These are phyloP conservation scores for Scheffersomyces titani DNA, from an alignment of 1,139 yeast genomes.

Conservation along the genomic window DNA sequence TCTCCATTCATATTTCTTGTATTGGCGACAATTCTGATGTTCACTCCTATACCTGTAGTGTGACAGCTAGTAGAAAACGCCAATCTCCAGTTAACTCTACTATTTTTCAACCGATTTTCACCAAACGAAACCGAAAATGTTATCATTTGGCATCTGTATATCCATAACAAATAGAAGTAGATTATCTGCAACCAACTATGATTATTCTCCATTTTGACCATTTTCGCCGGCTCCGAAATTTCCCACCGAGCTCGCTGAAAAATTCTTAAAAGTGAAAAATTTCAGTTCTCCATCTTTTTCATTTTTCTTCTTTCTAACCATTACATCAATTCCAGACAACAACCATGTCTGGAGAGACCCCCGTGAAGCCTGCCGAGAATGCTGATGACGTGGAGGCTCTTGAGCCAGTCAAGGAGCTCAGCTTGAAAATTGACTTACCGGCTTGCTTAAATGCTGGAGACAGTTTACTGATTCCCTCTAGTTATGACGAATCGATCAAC, in stretches of 20 bases:
- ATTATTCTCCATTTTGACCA: neutral
- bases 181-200: neutral
- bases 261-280: neutral
- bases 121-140: neutral
- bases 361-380: neutral
- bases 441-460: slow-evolving; percentile 21
- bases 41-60: too few relatives aligned
- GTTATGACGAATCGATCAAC: slow-evolving; percentile 48
- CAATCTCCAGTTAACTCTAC: neutral
- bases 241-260: neutral
- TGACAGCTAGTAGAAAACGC: too few relatives aligned
- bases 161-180: too few relatives aligned
- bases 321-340: neutral
- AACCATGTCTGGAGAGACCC: neutral
- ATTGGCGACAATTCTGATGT: too few relatives aligned
- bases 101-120: neutral
- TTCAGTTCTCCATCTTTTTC: neutral
- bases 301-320: neutral
- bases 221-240: neutral
- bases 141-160: too few relatives aligned
- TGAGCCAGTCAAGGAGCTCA: slow-evolving; percentile 20
- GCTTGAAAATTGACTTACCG: slow-evolving; percentile 36
- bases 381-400: neutral
- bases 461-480: slow-evolving; percentile 34
- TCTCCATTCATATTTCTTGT: too few relatives aligned